Conservation (phyloP, 495 filamentous ascomycete genomes). For the Annulohypoxylon moriforme region DNA sequence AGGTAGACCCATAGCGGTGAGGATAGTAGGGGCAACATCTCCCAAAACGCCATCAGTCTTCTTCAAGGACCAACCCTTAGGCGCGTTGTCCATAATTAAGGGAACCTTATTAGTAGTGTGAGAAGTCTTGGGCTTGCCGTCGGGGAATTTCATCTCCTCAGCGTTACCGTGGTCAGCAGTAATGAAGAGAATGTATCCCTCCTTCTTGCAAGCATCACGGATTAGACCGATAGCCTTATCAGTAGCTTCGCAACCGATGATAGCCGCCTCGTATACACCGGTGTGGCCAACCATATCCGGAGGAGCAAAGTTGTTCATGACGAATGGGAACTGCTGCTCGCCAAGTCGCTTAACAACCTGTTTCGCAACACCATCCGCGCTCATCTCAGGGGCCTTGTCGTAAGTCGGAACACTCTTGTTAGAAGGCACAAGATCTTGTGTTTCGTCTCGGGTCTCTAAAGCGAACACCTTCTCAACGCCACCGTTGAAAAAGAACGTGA, state of each 20-base stretch:
- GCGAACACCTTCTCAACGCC: constrained; percentile 97
- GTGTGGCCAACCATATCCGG: constrained; percentile 99
- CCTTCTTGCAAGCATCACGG: constrained; percentile 90
- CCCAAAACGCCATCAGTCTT: constrained; percentile 86
- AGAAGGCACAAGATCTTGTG: constrained; percentile 69
- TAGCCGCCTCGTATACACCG: constrained; percentile 95
- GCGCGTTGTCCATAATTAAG: constrained; percentile 97
- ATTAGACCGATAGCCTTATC: constrained; percentile 94
- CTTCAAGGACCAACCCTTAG: constrained; percentile 86
- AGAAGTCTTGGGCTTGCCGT: constrained; percentile 95
- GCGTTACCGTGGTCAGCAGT: constrained; percentile 98
- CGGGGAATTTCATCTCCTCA: constrained; percentile 97
- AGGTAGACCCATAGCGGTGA: constrained; percentile 89
- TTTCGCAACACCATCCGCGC: constrained; percentile 84
- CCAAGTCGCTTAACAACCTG: constrained; percentile 85
- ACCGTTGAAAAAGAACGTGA: constrained; percentile 99
- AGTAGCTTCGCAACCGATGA: constrained; percentile 83
- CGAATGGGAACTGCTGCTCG: constrained; percentile 85
- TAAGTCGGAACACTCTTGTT: constrained; percentile 90
- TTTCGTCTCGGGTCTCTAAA: constrained; percentile 78
- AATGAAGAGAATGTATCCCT: constrained; percentile 91
- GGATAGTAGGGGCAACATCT: constrained; percentile 92
- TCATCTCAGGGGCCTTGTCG: constrained; percentile 97
- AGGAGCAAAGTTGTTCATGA: constrained; percentile 99
- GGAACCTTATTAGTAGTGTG: constrained; percentile 98